Conservation (phyloP, 2,329 filamentous ascomycete species). For the Saccharata proteae region DNA sequence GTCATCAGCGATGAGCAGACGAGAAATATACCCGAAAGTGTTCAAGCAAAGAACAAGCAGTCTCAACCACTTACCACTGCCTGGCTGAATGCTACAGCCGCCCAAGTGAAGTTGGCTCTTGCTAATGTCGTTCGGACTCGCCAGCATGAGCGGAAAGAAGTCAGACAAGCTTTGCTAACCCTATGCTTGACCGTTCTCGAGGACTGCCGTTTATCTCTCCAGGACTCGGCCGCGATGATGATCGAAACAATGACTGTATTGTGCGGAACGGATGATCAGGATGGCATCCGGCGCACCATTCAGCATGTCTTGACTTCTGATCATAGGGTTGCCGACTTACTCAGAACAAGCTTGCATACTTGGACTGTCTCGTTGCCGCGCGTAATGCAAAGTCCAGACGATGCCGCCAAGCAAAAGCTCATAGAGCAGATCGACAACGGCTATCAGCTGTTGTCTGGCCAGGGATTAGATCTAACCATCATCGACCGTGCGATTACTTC, state of each 20-base stretch:
- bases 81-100: conserved; percentile 71
- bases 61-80: conserved; percentile 30
- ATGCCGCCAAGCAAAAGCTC: conserved; percentile 58
- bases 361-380: conserved; percentile 75
- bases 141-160: conserved; percentile 54
- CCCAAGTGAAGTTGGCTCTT: conserved; percentile 74
- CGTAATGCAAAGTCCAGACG: conserved; percentile 73
- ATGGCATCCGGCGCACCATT: conserved; percentile 32
- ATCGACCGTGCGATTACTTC: conserved; percentile 55
- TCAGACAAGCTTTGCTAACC: conserved; percentile 53
- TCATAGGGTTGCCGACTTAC: conserved; percentile 46
- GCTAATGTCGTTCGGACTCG: conserved; percentile 65
- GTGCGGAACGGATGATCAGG: conserved; percentile 35
- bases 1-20: conserved; percentile 36
- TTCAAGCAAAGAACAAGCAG: conserved; percentile 19
- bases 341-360: conserved; percentile 62
- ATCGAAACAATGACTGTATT: conserved; percentile 73
- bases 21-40: conserved; percentile 14
- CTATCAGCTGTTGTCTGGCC: conserved; percentile 50
- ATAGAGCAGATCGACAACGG: conserved; percentile 68
- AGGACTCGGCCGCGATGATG: conserved; percentile 56
- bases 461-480: conserved; percentile 52
- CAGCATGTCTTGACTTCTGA: conserved; percentile 52
- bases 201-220: conserved; percentile 62
- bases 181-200: conserved; percentile 67